A percentile compares a stretch with the other conserved stretches of the same genome.
These are phyloP conservation scores for Pestalotiopsis fici DNA, from an alignment of 2,329 filamentous ascomycete genomes.

Conservation along the genomic window DNA sequence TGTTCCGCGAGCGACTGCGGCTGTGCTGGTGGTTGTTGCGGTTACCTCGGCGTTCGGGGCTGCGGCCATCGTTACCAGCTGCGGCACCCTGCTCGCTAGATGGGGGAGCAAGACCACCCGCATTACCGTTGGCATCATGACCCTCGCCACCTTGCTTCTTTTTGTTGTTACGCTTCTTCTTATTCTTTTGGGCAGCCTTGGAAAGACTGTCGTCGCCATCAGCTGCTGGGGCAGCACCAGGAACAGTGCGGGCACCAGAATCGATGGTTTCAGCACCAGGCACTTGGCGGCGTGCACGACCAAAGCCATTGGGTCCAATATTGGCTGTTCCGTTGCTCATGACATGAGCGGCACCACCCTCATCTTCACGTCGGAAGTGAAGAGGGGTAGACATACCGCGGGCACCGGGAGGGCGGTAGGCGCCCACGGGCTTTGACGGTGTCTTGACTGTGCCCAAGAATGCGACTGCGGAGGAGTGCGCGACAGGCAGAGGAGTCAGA, in stretches of 20 bases:
- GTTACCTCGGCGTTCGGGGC: conserved; percentile 66
- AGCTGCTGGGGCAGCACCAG: conserved; percentile 66
- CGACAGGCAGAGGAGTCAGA: conserved; percentile 70
- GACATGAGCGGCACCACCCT: conserved; percentile 87
- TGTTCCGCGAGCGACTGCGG: conserved; percentile 55
- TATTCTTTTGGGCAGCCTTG: conserved; percentile 90
- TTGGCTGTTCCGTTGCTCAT: conserved; percentile 75
- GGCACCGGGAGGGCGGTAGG: conserved; percentile 92
- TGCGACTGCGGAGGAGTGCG: conserved; percentile 79
- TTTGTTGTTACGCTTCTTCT: conserved; percentile 94
- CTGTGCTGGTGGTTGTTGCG: conserved; percentile 53
- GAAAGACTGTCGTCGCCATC: conserved; percentile 75
- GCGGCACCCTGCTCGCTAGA: conserved; percentile 40
- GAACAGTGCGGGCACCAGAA: conserved; percentile 61
- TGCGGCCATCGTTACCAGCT: conserved; percentile 56
- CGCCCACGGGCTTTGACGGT: conserved; percentile 94
- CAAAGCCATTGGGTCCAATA: conserved; percentile 79
- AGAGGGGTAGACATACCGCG: conserved; percentile 86
- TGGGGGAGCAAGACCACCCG: conserved; percentile 48
- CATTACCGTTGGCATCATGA: conserved; percentile 42
- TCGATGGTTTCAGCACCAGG: conserved; percentile 76
- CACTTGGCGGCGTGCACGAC: conserved; percentile 71
- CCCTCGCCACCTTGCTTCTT: conserved; percentile 80
- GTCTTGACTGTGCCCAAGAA: conserved; percentile 89
- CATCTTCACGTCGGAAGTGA: conserved; percentile 96